Percentiles rank a stretch among this genome's conserved stretches.
Conservation (phyloP, 2,329 filamentous ascomycete species). For the Ophiostoma himal-ulmi region DNA sequence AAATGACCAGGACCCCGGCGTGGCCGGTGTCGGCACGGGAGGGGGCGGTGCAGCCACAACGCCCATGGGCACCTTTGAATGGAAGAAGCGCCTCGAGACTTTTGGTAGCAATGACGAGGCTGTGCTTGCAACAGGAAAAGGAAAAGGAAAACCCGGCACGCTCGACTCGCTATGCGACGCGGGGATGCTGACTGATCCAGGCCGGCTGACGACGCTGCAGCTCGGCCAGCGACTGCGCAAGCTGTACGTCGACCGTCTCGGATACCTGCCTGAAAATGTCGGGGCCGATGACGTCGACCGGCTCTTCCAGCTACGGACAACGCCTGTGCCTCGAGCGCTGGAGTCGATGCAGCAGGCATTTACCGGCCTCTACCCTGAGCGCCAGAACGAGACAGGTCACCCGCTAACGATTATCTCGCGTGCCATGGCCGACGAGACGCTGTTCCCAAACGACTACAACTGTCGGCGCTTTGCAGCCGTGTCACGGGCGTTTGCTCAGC, state of each 20-base stretch:
- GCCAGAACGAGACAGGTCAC: slow-evolving; percentile 41
- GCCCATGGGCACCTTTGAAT: slow-evolving; percentile 46
- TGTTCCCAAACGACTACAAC: slow-evolving; percentile 71
- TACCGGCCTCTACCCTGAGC: slow-evolving; percentile 64
- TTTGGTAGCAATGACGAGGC: slow-evolving; percentile 69
- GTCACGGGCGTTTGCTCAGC: slow-evolving; percentile 63
- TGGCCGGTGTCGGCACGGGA: slow-evolving; percentile 39
- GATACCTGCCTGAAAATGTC: slow-evolving; percentile 60
- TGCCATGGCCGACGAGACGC: slow-evolving; percentile 63
- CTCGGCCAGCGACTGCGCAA: slow-evolving; percentile 62
- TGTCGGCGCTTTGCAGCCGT: slow-evolving; percentile 68
- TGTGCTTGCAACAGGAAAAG: slow-evolving; percentile 62
- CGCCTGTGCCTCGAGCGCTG: slow-evolving; percentile 67
- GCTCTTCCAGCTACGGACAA: slow-evolving; percentile 66
- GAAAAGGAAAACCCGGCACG: slow-evolving; percentile 60
- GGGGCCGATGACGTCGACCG: slow-evolving; percentile 38
- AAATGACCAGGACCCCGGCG: slow-evolving; percentile 36
- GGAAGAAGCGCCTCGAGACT: slow-evolving; percentile 72
- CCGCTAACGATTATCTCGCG: slow-evolving; percentile 62
- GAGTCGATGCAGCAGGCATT: slow-evolving; percentile 74
- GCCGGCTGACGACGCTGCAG: slow-evolving; percentile 63
- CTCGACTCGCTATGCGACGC: slow-evolving; percentile 76
- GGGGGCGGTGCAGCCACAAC: slow-evolving; percentile 31
- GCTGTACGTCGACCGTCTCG: slow-evolving; percentile 69
- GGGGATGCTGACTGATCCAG: slow-evolving; percentile 70